phyloP scores from a whole-genome alignment of 2,329 filamentous ascomycete genomes.

The Alternaria angustiovoidea region DNA sequence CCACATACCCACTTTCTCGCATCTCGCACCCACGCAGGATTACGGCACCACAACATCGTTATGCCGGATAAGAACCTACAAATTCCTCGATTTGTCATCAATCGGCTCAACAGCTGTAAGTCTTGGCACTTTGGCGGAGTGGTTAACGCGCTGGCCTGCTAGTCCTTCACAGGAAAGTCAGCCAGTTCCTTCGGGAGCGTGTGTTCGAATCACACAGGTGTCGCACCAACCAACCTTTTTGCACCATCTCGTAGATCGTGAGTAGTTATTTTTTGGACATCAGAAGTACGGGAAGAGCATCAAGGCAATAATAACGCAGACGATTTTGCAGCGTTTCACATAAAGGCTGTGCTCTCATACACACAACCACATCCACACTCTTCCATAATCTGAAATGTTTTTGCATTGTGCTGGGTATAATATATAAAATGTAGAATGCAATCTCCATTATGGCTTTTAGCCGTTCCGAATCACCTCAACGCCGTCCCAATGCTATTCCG shows the following conservation, averaged over 20 bases:
- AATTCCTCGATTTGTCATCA: not conserved
- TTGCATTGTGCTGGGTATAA: not conserved
- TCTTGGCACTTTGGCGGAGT: constrained; percentile 23
- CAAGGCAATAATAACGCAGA: not conserved
- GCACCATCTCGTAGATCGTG: too few relatives aligned
- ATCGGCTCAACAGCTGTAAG: not conserved
- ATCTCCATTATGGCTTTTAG: not conserved
- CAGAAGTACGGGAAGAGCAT: not conserved
- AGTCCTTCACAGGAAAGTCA: constrained; percentile 26
- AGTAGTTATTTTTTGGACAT: not conserved
- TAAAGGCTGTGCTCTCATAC: too few relatives aligned
- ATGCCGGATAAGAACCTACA: fast-evolving
- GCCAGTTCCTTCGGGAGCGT: constrained; percentile 41
- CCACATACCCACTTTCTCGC: not conserved
- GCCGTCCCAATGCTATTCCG: constrained; percentile 7
- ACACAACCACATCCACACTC: not conserved
- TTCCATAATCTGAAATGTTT: not conserved
- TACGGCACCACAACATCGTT: not conserved
- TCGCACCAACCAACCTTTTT: constrained; percentile 24
- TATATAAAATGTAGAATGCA: not conserved
- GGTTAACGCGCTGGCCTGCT: constrained; percentile 41
- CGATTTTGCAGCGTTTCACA: not conserved
- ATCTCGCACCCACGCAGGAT: fast-evolving
- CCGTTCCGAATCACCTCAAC: constrained; percentile 15
- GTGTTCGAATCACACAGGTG: constrained; percentile 42